Percentiles rank a stretch among this genome's conserved stretches.
phyloP scores from a whole-genome alignment of 768 basidiomycete genomes.

The Cubamyces sp. region DNA sequence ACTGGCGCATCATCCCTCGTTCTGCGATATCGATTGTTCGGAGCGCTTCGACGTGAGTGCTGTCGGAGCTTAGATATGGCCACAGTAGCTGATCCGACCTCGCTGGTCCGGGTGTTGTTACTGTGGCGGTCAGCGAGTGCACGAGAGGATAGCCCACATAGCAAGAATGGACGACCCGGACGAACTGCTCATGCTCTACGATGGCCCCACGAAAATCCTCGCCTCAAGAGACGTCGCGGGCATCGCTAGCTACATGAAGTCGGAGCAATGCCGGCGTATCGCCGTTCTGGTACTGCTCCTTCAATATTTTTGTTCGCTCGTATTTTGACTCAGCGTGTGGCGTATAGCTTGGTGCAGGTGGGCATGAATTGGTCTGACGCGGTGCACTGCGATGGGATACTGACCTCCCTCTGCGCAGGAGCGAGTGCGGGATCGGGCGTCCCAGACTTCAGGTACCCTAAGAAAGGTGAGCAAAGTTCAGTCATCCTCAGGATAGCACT shows the following conservation, averaged over 20 bases:
- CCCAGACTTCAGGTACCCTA: conserved; percentile 58
- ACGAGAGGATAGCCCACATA: not conserved
- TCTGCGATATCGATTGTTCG: too few relatives aligned
- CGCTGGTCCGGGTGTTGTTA: too few relatives aligned
- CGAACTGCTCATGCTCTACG: conserved; percentile 27
- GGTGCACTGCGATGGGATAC: not conserved
- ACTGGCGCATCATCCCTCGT: too few relatives aligned
- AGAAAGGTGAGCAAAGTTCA: conserved; percentile 36
- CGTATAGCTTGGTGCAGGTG: conserved; percentile 68
- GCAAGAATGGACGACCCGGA: conserved; percentile 20
- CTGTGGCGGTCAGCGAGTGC: not conserved
- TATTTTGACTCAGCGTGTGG: not conserved
- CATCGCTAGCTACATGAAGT: conserved; percentile 71
- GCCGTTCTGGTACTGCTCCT: conserved; percentile 68
- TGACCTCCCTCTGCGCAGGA: conserved; percentile 26
- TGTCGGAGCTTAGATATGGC: too few relatives aligned
- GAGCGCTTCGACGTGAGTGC: too few relatives aligned
- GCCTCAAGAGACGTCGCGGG: conserved; percentile 44
- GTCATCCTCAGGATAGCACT: not conserved
- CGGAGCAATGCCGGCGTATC: conserved; percentile 66
- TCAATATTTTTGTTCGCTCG: not conserved
- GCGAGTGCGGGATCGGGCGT: conserved; percentile 49
- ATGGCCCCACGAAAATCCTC: conserved; percentile 35
- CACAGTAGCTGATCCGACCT: too few relatives aligned
- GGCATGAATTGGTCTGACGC: conserved; percentile 26